These are phyloP conservation scores for Betula pendula DNA, from an alignment of 306 rosid species.

Conservation along the genomic window DNA sequence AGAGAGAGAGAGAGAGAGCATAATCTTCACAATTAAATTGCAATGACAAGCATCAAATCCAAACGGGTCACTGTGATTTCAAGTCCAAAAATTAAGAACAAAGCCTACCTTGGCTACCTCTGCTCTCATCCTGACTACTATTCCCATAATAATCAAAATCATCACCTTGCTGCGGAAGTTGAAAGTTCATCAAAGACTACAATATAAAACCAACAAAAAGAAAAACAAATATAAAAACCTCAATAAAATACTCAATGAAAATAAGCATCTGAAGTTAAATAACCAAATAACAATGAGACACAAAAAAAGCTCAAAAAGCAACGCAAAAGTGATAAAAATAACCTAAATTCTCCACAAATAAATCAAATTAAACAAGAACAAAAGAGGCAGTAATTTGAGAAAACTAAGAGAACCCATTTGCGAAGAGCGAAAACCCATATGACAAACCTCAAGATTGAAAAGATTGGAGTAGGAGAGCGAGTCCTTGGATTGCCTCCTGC, in stretches of 20 bases:
- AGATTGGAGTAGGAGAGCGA: slow-evolving; percentile 60
- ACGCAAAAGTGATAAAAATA: not conserved
- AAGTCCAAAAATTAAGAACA: slow-evolving; percentile 10
- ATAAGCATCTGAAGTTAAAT: slow-evolving; percentile 18
- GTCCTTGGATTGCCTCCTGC: slow-evolving; percentile 60
- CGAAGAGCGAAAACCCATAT: slow-evolving; percentile 3
- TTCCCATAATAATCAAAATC: slow-evolving; percentile 87
- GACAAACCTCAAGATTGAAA: slow-evolving; percentile 79
- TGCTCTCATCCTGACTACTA: slow-evolving; percentile 99
- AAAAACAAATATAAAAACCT: not conserved
- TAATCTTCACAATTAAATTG: slow-evolving; percentile 4
- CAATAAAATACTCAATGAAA: not conserved
- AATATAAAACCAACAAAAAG: slow-evolving; percentile 42
- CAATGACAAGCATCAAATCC: slow-evolving; percentile 22
- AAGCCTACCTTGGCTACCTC: slow-evolving; percentile 80
- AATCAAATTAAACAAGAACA: slow-evolving; percentile 7
- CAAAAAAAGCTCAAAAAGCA: not conserved
- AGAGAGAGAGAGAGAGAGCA: not conserved
- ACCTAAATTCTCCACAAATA: slow-evolving; percentile 3
- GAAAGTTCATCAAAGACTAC: slow-evolving; percentile 94
- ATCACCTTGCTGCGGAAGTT: slow-evolving; percentile 86
- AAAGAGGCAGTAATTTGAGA: not conserved
- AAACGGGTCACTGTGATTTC: slow-evolving; percentile 21
- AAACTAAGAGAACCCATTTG: slow-evolving; percentile 8
- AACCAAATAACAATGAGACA: slow-evolving; percentile 7